phyloP scores from a whole-genome alignment of 805 yeast genomes.

The Nakazawaea ernobii region DNA sequence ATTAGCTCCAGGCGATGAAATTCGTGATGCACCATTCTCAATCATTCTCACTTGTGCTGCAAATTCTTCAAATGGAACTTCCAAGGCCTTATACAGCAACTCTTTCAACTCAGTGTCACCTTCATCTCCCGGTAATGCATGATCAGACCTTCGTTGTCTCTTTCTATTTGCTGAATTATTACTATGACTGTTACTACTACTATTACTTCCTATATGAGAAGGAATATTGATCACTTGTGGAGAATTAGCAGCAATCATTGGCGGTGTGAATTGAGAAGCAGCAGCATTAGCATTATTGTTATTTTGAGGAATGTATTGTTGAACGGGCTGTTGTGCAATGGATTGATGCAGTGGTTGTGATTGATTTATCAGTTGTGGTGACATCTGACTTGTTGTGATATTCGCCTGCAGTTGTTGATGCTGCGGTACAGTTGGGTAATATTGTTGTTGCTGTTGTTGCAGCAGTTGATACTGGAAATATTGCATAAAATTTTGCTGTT shows the following conservation, averaged over 20 bases:
- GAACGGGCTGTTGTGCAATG: neutral
- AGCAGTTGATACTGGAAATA: conserved; percentile 8
- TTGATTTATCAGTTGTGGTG: neutral
- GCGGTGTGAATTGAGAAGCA: neutral
- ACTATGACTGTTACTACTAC: neutral
- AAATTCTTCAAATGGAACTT: conserved; percentile 29
- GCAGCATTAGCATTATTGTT: neutral
- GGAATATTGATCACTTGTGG: neutral
- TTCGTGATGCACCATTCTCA: conserved; percentile 17
- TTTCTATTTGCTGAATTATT: conserved; percentile 14
- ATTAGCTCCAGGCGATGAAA: conserved; percentile 1
- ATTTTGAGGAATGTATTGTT: neutral
- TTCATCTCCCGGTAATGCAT: conserved; percentile 26
- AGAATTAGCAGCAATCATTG: neutral
- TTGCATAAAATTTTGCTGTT: conserved; percentile 5
- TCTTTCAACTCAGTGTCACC: conserved; percentile 32
- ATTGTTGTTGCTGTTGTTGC: conserved; percentile 11
- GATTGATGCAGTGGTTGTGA: conserved; percentile 7
- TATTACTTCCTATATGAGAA: conserved; percentile 4
- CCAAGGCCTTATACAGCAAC: conserved; percentile 28
- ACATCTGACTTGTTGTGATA: no score
- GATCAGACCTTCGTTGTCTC: conserved; percentile 26
- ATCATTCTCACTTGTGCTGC: conserved; percentile 28
- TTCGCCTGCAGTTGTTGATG: conserved; percentile 1
- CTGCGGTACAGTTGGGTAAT: conserved; percentile 3